These are phyloP conservation scores for Onygenales sp. DNA, from an alignment of 2,329 filamentous ascomycete genomes.

Conservation along the genomic window DNA sequence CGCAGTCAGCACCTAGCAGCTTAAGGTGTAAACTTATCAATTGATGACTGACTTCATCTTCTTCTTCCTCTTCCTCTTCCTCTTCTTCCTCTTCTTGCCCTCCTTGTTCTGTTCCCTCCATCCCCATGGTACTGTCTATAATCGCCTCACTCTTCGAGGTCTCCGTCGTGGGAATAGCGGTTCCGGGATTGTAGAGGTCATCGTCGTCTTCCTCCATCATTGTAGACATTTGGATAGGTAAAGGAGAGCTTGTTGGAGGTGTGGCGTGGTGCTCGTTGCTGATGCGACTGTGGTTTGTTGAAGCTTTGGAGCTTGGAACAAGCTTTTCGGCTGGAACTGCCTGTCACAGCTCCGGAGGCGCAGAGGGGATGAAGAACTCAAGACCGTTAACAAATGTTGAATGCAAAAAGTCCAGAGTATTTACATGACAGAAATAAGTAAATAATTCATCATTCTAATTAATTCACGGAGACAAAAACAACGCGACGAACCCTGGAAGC, in stretches of 20 bases:
- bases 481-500: too few relatives aligned
- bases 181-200: slow-evolving; percentile 36
- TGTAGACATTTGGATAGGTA: slow-evolving; percentile 1
- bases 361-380: too few relatives aligned
- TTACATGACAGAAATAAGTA: too few relatives aligned
- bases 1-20: slow-evolving; percentile 7
- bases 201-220: slow-evolving; percentile 40
- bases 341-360: too few relatives aligned
- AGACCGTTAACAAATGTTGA: too few relatives aligned
- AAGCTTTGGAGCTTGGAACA: not conserved
- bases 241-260: not conserved
- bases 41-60: slow-evolving; percentile 28
- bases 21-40: slow-evolving; percentile 1
- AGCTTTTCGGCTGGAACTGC: not conserved
- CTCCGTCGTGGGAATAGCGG: slow-evolving; percentile 23
- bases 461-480: too few relatives aligned
- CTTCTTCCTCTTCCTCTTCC: slow-evolving; percentile 30
- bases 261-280: not conserved
- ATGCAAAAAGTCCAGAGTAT: not conserved
- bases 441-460: too few relatives aligned
- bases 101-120: slow-evolving; percentile 17
- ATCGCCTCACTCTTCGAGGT: slow-evolving; percentile 20
- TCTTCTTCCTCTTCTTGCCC: slow-evolving; percentile 27
- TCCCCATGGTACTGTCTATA: slow-evolving; percentile 15
- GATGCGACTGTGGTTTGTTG: not conserved